Evolutionary conservation across 1,284 basidiomycete genomes (phyloP), one percentile per base, ranked within the genome.

Genomic region (Ganoderma leucocontextum): DNA sequence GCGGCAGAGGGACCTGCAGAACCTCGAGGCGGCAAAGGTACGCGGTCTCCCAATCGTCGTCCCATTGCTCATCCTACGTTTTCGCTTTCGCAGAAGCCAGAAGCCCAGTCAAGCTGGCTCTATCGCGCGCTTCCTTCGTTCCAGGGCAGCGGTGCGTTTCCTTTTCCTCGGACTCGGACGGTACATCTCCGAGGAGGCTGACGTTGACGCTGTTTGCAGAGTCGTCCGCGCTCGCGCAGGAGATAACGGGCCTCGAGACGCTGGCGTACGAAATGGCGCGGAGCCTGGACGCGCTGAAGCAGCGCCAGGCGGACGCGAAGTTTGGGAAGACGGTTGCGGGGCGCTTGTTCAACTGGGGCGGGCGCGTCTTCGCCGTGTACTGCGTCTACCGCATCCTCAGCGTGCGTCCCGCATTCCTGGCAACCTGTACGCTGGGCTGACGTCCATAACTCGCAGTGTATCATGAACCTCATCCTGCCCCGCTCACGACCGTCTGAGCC

Each of bases 261-360:
- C 83, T 94, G 0, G 89, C 92, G 76, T 84, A 87, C 57, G 86
- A 94, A 74, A 94, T 94, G 91, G 78, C 80, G 52, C 82, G 82
- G 7, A 89, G 89, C 69, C 73, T 93, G 6, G 83, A 86, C 42
- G 78, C 78, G 1, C 79, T 93, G 63, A 84, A 84, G 62, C 82
- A 82, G 59, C 82, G 83, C 3, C 85, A 84, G 33, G 82, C 85
- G 39, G 79, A 83, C 29, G 85, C 83, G 25, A 80, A 82, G 73
- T 91, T 87, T 71, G 78, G 86, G 8, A 75, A 79, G 9, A 93
- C 92, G 0, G 75, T 90, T 60, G 81, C 80, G 64, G 91, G 92
- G 1, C 82, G 80, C 62, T 60, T 89, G 4, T 80, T 85, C 72
- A 83, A 83, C 70, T 77, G 83, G 68, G 79, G 83, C 1, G 87